Percentiles rank a stretch among this genome's conserved stretches.
These are phyloP conservation scores for Cercis canadensis DNA, from an alignment of 306 rosid genomes.

Conservation along the genomic window DNA sequence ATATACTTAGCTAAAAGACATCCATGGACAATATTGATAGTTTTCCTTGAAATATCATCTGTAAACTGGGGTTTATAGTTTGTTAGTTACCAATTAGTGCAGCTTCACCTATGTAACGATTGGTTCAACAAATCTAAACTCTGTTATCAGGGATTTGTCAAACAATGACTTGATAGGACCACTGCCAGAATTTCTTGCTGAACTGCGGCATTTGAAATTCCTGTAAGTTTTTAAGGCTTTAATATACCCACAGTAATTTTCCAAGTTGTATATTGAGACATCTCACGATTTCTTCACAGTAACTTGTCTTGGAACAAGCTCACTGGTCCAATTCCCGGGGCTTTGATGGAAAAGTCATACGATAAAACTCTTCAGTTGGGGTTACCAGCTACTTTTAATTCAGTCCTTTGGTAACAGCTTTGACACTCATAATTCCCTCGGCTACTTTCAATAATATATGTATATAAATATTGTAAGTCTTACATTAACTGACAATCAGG, in stretches of 20 bases:
- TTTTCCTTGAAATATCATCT: no score
- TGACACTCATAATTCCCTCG: no score
- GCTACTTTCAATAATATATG: no score
- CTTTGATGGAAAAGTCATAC: conserved; percentile 18
- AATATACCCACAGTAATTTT: neutral
- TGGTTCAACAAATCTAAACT: neutral
- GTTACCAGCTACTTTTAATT: no score
- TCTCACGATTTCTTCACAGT: conserved; percentile 2
- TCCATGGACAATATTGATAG: no score
- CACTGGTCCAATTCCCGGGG: conserved; percentile 34
- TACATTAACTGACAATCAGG: no score
- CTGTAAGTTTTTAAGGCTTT: conserved; percentile 41
- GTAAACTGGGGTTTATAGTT: no score
- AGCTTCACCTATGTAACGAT: no score
- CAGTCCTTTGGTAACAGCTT: no score
- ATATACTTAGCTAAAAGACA: no score
- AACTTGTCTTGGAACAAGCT: conserved; percentile 32
- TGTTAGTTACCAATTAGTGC: no score
- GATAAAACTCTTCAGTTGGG: neutral
- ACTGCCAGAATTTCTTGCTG: conserved; percentile 42
- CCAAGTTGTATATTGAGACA: neutral
- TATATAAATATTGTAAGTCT: no score
- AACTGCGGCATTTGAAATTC: conserved; percentile 24
- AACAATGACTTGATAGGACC: conserved; percentile 51
- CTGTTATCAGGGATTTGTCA: conserved; percentile 43